Evolutionary conservation across 2,329 filamentous ascomycete species (phyloP), one percentile per base, ranked within the genome.

Genomic region (Aureobasidium leucospermi): DNA sequence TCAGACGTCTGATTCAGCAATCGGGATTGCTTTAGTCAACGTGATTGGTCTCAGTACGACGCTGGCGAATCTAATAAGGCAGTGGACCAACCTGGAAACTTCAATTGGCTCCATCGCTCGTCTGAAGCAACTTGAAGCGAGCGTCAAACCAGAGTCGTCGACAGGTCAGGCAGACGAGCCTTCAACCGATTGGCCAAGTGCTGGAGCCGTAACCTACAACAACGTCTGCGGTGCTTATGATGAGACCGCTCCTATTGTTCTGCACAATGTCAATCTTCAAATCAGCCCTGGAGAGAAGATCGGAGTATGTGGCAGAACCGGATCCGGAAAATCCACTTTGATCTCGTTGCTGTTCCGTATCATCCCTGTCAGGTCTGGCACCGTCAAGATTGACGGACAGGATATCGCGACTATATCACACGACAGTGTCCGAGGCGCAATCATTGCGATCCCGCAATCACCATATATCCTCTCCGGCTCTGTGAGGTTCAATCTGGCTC

Each of bases 71-170:
- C 66, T 81, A n/a, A 72, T 80, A 3, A 65, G 72, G 0, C 77
- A 74, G 49, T 84, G 80, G 80, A 83, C 81, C 0, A 73, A 75
- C 47, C 69, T 84, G 15, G 81, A 84, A 63, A 83, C 80, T 0
- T 76, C 78, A 23, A 76, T 84, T 43, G 81, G 81, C 8, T 79
- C 80, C 9, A 75, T 84, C 6, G 71, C 76, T 3, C 74, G 81
- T 16, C 73, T 83, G 59, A 79, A 78, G 63, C 71, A 73, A 11
- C 83, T 83, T 7, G 53, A 57, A 15, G 3, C n/a, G 3, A 31
- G 38, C 6, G 43, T 47, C n/a, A 34, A 46, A 6, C 42, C 53
- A 7, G 53, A 57, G 10, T 31, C 38, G 16, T 31, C 38, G 5
- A 29, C 39, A 28, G 23, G 16, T 16, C 28, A 45, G 11, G 15